A percentile compares a stretch with the other conserved stretches of the same genome.
Evolutionary conservation across 345 rosid genomes (phyloP).

Genomic region (Abelmoschus esculentus): DNA sequence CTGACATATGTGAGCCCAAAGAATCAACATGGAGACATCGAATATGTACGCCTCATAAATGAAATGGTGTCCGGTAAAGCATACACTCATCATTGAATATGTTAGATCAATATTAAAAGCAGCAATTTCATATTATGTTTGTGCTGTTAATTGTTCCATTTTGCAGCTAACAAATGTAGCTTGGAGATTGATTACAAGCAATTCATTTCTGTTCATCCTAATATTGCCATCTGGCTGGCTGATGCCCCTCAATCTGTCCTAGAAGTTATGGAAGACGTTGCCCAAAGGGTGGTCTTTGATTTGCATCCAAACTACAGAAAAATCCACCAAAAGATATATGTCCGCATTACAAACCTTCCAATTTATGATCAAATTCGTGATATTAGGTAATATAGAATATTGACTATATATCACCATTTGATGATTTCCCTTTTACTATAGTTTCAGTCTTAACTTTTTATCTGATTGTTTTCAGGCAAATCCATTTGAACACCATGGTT

Average conservation of each 20-base stretch:
- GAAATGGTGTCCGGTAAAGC: conserved; percentile 83
- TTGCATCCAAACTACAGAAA: conserved; percentile 83
- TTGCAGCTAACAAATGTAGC: conserved; percentile 85
- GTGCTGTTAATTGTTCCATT: conserved; percentile 7
- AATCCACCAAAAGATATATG: conserved; percentile 82
- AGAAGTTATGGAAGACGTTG: conserved; percentile 95
- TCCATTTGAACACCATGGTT: conserved; percentile 95
- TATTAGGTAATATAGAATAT: conserved; percentile 48
- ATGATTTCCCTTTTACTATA: not conserved
- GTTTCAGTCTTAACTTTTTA: conserved; percentile 6
- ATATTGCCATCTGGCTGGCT: conserved; percentile 95
- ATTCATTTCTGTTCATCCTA: conserved; percentile 82
- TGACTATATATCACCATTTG: not conserved
- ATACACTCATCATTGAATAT: not conserved
- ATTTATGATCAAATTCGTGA: conserved; percentile 94
- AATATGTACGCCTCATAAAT: conserved; percentile 71
- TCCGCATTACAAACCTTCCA: conserved; percentile 80
- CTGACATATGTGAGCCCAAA: conserved; percentile 71
- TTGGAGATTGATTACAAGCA: conserved; percentile 89
- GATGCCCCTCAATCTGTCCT: conserved; percentile 98
- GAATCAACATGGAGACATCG: conserved; percentile 56
- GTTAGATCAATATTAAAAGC: not conserved
- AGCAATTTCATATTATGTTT: not conserved
- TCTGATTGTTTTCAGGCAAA: conserved; percentile 52
- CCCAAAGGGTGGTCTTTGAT: conserved; percentile 66